phyloP scores from a whole-genome alignment of 2,329 filamentous ascomycete species.

The Zymoseptoria ardabiliae region DNA sequence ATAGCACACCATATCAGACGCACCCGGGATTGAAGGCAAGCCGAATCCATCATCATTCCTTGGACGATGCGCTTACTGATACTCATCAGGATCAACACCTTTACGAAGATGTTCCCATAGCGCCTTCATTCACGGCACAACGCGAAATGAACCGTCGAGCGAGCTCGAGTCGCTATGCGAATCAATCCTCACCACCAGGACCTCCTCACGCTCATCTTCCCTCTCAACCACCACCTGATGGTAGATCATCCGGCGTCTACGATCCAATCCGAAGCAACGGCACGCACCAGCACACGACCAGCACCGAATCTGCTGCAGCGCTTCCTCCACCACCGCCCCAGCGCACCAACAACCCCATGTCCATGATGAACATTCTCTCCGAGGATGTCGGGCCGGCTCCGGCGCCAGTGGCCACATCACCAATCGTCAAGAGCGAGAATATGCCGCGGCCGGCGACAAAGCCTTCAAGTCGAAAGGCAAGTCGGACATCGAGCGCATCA shows the following conservation, averaged over 20 bases:
- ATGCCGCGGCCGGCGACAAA: constrained; percentile 5
- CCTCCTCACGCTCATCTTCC: constrained; percentile 23
- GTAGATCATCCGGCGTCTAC: constrained; percentile 31
- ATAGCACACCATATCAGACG: constrained; percentile 34
- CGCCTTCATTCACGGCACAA: neutral
- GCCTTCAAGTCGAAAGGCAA: constrained; percentile 19
- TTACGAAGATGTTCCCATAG: neutral
- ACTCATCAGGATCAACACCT: neutral
- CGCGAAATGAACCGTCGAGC: neutral
- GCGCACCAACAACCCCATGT: constrained; percentile 81
- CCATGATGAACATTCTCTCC: constrained; percentile 89
- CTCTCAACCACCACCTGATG: constrained; percentile 25
- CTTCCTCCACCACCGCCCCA: constrained; percentile 32
- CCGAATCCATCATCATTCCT: neutral
- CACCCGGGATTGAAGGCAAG: constrained; percentile 25
- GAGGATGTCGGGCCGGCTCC: constrained; percentile 33
- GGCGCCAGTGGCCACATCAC: constrained; percentile 4
- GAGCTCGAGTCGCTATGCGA: constrained; percentile 16
- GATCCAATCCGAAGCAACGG: constrained; percentile 24
- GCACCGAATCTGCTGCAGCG: constrained; percentile 16
- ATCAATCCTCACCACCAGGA: constrained; percentile 19
- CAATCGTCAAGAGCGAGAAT: neutral
- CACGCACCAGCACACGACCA: constrained; percentile 21
- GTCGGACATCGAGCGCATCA: constrained; percentile 22
- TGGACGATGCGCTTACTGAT: neutral